Evolutionary conservation across 78 protist species (phyloP).

Genomic region (Protostelium mycophagum): DNA sequence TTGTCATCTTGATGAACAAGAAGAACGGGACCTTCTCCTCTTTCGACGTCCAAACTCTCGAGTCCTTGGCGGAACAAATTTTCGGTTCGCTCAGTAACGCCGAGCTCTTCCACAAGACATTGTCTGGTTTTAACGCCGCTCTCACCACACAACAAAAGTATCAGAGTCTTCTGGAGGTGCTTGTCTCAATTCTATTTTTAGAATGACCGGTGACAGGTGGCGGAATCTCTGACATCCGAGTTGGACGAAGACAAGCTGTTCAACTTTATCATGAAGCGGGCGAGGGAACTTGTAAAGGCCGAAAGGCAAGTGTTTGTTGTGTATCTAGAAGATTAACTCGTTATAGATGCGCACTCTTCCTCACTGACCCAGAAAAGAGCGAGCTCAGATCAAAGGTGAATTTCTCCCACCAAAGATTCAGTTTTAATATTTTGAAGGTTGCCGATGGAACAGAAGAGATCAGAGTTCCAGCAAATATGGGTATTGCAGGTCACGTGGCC

Average conservation of each 20-base stretch:
- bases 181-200: background rate
- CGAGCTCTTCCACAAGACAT: background rate
- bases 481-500: constrained; percentile 33
- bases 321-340: too few relatives aligned
- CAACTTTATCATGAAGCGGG: constrained; percentile 21
- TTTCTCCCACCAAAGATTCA: too few relatives aligned
- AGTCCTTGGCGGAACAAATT: background rate
- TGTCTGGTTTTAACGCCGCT: constrained; percentile 3
- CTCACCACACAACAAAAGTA: constrained; percentile 12
- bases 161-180: constrained; percentile 8
- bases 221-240: constrained; percentile 3
- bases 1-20: background rate
- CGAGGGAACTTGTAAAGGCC: constrained; percentile 11
- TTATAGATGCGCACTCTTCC: constrained; percentile 18
- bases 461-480: background rate
- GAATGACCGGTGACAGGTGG: background rate
- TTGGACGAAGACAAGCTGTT: constrained; percentile 5
- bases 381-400: constrained; percentile 7
- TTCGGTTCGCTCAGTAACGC: constrained; percentile 3
- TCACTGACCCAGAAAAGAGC: constrained; percentile 1
- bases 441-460: constrained; percentile 17
- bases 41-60: background rate
- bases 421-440: too few relatives aligned
- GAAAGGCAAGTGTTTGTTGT: too few relatives aligned
- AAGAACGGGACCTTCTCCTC: background rate